phyloP scores from a whole-genome alignment of 2,329 filamentous ascomycete species.

The Trichoderma hamatum region DNA sequence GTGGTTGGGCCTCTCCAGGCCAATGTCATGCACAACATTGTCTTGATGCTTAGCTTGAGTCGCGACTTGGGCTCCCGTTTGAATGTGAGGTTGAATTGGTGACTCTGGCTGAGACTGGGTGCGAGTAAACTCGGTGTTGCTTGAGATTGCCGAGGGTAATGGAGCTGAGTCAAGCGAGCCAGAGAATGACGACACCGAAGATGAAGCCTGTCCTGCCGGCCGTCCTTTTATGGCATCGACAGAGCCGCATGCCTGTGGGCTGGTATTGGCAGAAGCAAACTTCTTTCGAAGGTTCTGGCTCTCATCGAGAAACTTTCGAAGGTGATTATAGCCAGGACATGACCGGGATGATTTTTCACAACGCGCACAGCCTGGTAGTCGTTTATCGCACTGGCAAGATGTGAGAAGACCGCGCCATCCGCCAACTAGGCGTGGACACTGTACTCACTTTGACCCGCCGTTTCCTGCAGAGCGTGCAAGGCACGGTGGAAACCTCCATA shows the following conservation, averaged over 20 bases:
- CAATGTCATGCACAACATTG: neutral
- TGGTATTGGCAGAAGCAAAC: constrained; percentile 15
- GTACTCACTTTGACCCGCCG: constrained; percentile 30
- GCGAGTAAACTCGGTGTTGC: neutral
- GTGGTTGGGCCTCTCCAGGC: neutral
- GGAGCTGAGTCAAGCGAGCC: neutral
- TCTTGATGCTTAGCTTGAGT: neutral
- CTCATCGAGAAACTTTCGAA: constrained; percentile 30
- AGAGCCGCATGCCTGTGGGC: neutral
- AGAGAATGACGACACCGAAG: neutral
- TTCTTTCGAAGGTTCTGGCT: constrained; percentile 29
- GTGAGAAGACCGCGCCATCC: constrained; percentile 4
- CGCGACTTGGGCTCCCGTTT: neutral
- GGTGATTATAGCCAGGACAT: constrained; percentile 31
- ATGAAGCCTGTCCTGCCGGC: neutral
- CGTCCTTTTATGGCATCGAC: neutral
- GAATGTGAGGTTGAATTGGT: neutral
- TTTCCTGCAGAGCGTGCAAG: constrained; percentile 29
- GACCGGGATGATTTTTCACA: constrained; percentile 30
- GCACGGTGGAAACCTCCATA: constrained; percentile 28
- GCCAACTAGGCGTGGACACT: neutral
- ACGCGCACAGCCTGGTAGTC: constrained; percentile 28
- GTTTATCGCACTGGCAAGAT: constrained; percentile 29
- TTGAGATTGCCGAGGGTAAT: neutral
- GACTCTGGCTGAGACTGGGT: neutral